Conservation (phyloP, 2,329 filamentous ascomycete species). For the Penicillium sp. region DNA sequence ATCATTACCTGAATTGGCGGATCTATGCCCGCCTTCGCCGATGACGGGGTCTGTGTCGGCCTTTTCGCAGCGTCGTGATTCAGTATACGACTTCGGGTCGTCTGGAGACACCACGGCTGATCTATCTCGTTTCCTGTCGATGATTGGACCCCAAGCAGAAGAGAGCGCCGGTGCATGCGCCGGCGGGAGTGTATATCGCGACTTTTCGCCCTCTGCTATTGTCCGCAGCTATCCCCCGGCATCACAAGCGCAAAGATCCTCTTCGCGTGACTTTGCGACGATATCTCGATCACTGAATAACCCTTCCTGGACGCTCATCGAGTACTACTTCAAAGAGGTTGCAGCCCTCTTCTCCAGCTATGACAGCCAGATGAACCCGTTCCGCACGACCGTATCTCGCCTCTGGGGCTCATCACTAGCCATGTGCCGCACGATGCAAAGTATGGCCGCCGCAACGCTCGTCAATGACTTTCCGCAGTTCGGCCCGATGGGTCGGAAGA, state of each 20-base stretch:
- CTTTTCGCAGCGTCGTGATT: slow-evolving; percentile 17
- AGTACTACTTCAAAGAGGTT: slow-evolving; percentile 66
- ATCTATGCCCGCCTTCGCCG: slow-evolving; percentile 33
- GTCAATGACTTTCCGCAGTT: slow-evolving; percentile 60
- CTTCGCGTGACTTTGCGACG: slow-evolving; percentile 34
- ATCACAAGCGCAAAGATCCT: slow-evolving; percentile 14
- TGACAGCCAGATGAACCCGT: slow-evolving; percentile 64
- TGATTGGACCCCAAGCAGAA: slow-evolving; percentile 27
- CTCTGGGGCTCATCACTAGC: slow-evolving; percentile 61
- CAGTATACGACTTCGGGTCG: slow-evolving; percentile 22
- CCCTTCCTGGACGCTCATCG: slow-evolving; percentile 58
- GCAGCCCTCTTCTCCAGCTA: slow-evolving; percentile 66
- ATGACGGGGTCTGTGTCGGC: slow-evolving; percentile 19
- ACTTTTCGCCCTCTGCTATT: slow-evolving; percentile 37
- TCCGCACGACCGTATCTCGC: slow-evolving; percentile 59
- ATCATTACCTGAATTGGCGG: slow-evolving; percentile 36
- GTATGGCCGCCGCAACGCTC: slow-evolving; percentile 64
- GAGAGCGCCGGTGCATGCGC: neutral
- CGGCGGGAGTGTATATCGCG: slow-evolving; percentile 18
- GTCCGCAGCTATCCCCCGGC: slow-evolving; percentile 37
- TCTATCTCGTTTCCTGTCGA: slow-evolving; percentile 29
- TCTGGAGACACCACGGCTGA: slow-evolving; percentile 25
- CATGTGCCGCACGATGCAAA: slow-evolving; percentile 63
- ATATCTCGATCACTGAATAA: slow-evolving; percentile 49
- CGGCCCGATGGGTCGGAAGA: slow-evolving; percentile 52